Conservation (phyloP, 148 eudicot genomes). For the Rhododendron simsii region DNA sequence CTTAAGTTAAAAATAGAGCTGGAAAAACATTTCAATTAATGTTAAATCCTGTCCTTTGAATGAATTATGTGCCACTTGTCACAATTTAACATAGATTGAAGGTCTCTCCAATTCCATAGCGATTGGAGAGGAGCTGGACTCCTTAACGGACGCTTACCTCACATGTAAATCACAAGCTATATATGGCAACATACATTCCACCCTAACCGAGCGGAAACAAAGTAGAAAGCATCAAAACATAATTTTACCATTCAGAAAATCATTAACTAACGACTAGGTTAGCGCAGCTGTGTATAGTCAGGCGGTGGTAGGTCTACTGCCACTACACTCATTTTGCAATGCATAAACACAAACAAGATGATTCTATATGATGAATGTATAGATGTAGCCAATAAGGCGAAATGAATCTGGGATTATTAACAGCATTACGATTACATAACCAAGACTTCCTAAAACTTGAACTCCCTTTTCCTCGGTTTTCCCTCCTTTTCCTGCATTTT, state of each 20-base stretch:
- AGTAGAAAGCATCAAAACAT: neutral
- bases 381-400: neutral
- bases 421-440: neutral
- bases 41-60: too few relatives aligned
- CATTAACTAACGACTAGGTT: conserved; percentile 32
- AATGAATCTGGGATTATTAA: neutral
- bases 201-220: neutral
- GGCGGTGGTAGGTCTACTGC: neutral
- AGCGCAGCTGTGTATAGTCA: neutral
- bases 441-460: conserved; percentile 55
- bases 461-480: conserved; percentile 82
- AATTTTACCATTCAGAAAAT: neutral
- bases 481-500: conserved; percentile 87
- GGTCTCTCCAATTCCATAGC: too few relatives aligned
- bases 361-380: neutral
- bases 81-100: too few relatives aligned
- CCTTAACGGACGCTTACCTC: too few relatives aligned
- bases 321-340: neutral
- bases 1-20: too few relatives aligned
- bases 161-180: neutral
- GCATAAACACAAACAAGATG: neutral
- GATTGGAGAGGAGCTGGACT: too few relatives aligned
- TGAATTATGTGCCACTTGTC: too few relatives aligned
- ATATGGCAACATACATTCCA: neutral
- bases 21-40: too few relatives aligned